Conservation (phyloP, 73 alveolate species). For the Diophrys sp. region DNA sequence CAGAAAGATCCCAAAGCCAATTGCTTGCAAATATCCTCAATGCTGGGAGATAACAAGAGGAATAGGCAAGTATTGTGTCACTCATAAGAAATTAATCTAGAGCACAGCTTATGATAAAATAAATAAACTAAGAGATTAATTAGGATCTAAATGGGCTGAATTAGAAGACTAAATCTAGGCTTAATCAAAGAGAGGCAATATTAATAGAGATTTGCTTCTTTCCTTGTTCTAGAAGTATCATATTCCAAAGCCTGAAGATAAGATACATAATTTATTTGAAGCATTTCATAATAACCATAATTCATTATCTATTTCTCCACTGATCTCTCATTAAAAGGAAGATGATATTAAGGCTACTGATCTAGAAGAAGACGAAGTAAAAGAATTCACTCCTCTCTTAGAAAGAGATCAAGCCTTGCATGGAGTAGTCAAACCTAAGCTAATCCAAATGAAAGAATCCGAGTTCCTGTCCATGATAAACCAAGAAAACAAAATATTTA, state of each 20-base stretch:
- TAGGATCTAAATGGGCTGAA: neutral
- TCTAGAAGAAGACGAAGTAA: constrained; percentile 18
- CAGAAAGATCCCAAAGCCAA: constrained; percentile 19
- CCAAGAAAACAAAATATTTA: constrained; percentile 16
- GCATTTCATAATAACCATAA: too few species aligned
- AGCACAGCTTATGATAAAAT: neutral
- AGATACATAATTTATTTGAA: too few species aligned
- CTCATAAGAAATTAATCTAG: constrained; percentile 13
- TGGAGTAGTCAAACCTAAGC: neutral
- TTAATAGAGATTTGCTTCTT: too few species aligned
- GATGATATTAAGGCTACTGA: too few species aligned
- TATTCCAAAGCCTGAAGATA: too few species aligned
- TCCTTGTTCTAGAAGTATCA: too few species aligned
- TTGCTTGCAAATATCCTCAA: constrained; percentile 35
- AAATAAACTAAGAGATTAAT: neutral
- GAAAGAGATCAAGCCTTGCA: neutral
- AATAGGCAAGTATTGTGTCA: constrained; percentile 19
- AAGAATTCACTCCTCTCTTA: constrained; percentile 26
- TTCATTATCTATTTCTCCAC: too few species aligned
- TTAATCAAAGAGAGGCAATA: neutral
- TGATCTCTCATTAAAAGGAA: neutral
- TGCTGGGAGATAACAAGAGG: constrained; percentile 62
- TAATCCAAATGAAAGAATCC: neutral
- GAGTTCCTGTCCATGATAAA: neutral
- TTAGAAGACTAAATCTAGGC: neutral